Evolutionary conservation across 164 flowering plant genomes (phyloP).

Genomic region (Magnolia sinica): DNA sequence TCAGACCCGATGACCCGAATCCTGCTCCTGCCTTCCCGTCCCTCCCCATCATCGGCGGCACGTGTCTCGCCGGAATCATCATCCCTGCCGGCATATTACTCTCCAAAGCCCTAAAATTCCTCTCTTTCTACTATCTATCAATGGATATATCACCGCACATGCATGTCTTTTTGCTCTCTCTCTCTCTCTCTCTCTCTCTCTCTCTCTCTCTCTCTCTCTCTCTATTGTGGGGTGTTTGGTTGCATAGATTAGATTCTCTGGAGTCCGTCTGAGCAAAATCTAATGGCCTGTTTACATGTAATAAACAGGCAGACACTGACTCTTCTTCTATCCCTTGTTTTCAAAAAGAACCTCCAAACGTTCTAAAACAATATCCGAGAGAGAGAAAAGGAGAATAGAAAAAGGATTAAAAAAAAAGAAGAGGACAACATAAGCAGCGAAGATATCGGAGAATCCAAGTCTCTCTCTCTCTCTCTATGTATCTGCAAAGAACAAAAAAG

Average conservation of each 20-base stretch:
- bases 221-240: background rate
- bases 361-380: background rate
- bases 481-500: background rate
- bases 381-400: background rate
- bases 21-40: constrained; percentile 17
- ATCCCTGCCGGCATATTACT: constrained; percentile 24
- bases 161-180: background rate
- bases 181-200: no score
- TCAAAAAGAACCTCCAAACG: background rate
- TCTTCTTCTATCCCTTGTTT: background rate
- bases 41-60: constrained; percentile 18
- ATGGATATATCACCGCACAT: background rate
- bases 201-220: background rate
- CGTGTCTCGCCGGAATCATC: constrained; percentile 28
- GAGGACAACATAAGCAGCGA: background rate
- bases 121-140: background rate
- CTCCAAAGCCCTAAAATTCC: background rate
- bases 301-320: background rate
- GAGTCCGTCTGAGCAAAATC: constrained; percentile 3
- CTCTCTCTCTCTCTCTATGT: background rate
- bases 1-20: constrained; percentile 24
- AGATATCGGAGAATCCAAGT: background rate
- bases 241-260: constrained; percentile 7
- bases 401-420: background rate
- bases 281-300: background rate